Evolutionary conservation across 352 stramenopile genomes (phyloP).

Genomic region (Aphanomyces cochlioides): DNA sequence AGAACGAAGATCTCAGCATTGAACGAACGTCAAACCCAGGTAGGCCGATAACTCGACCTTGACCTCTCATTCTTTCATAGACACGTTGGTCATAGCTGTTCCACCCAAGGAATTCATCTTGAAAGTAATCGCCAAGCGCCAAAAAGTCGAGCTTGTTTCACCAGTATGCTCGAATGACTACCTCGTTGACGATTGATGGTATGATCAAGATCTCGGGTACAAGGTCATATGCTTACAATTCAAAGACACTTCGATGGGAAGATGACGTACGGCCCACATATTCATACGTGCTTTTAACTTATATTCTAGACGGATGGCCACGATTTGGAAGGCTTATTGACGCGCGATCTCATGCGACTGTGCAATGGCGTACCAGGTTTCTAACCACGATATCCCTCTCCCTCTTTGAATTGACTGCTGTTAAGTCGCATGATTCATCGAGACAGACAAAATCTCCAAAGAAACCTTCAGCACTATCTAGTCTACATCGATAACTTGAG

Average conservation of each 20-base stretch:
- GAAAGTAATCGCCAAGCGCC: conserved; percentile 37
- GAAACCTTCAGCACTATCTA: background rate
- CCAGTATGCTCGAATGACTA: conserved; percentile 5
- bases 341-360: conserved; percentile 74
- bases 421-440: background rate
- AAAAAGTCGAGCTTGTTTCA: conserved; percentile 24
- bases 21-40: conserved; percentile 37
- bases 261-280: conserved; percentile 46
- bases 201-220: conserved; percentile 61
- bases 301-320: conserved; percentile 55
- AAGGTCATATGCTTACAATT: conserved; percentile 72
- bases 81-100: conserved; percentile 46
- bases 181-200: background rate
- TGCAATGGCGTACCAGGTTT: conserved; percentile 69
- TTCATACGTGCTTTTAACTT: background rate
- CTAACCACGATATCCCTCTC: conserved; percentile 34
- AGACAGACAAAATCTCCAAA: background rate
- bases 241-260: conserved; percentile 64
- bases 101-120: conserved; percentile 61
- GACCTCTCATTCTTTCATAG: conserved; percentile 31
- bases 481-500: background rate
- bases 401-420: background rate
- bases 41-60: conserved; percentile 24
- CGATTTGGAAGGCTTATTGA: conserved; percentile 75
- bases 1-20: conserved; percentile 58